Conservation (phyloP, 139 green algal genomes). For the Zygnema cylindricum region DNA sequence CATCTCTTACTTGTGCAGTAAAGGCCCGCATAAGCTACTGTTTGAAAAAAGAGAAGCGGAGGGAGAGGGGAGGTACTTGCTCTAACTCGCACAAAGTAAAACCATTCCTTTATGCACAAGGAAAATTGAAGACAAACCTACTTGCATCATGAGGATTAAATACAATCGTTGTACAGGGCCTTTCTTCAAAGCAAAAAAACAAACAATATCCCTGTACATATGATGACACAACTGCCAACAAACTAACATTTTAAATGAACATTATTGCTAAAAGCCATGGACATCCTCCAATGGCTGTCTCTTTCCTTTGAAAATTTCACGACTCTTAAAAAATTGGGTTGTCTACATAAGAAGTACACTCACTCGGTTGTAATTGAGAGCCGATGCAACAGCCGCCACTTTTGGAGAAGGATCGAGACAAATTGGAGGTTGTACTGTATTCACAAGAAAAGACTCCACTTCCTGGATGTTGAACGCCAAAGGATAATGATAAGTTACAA, state of each 20-base stretch:
- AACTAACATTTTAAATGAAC: background rate
- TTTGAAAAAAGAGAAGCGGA: background rate
- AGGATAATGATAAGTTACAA: too few relatives aligned
- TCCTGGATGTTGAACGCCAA: too few relatives aligned
- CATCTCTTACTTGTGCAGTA: background rate
- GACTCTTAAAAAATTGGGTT: background rate
- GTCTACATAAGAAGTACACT: constrained; percentile 16
- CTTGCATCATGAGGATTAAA: too few relatives aligned
- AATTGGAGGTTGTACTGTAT: constrained; percentile 43
- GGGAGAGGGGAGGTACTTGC: too few relatives aligned
- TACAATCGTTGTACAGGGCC: too few relatives aligned
- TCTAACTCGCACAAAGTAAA: too few relatives aligned
- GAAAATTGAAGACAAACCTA: too few relatives aligned
- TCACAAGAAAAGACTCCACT: constrained; percentile 39
- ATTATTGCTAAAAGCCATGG: background rate
- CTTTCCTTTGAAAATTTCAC: background rate
- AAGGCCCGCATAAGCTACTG: background rate
- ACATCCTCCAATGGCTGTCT: background rate
- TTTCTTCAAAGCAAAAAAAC: too few relatives aligned
- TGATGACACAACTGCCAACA: too few relatives aligned
- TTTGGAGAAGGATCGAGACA: constrained; percentile 51
- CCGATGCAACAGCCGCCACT: constrained; percentile 31
- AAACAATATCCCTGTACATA: too few relatives aligned
- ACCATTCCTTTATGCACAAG: too few relatives aligned
- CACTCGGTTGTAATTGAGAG: constrained; percentile 51